Percentiles rank a stretch among this genome's conserved stretches.
phyloP scores from a whole-genome alignment of 2,329 filamentous ascomycete genomes.

The Sclerotinia minor region DNA sequence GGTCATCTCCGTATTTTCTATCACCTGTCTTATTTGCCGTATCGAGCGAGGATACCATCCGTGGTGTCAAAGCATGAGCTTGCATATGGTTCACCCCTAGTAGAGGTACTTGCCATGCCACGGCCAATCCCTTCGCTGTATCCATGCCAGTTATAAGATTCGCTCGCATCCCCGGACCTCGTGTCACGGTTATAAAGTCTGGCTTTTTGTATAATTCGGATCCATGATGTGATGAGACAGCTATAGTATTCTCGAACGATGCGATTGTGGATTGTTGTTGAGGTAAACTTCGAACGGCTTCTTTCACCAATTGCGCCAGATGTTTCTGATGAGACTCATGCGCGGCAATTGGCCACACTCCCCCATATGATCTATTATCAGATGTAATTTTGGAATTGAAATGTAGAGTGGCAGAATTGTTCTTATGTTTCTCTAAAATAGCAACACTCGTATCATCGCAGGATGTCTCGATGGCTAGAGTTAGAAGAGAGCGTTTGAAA shows the following conservation, averaged over 20 bases:
- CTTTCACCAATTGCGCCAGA: conserved; percentile 66
- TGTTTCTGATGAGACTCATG: conserved; percentile 72
- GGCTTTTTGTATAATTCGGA: conserved; percentile 51
- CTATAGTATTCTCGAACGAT: conserved; percentile 31
- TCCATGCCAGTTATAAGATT: conserved; percentile 78
- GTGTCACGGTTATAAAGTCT: conserved; percentile 85
- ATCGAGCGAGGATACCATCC: conserved; percentile 65
- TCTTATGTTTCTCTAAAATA: conserved; percentile 61
- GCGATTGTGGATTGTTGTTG: conserved; percentile 18
- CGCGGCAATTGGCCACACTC: conserved; percentile 77
- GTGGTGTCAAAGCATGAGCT: conserved; percentile 86
- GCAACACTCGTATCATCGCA: conserved; percentile 95
- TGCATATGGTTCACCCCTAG: conserved; percentile 96
- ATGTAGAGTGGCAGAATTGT: conserved; percentile 57
- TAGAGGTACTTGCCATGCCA: conserved; percentile 80
- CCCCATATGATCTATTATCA: conserved; percentile 71
- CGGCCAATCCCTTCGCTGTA: conserved; percentile 81
- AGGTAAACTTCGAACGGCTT: conserved; percentile 58
- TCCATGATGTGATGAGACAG: conserved; percentile 31
- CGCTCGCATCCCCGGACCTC: conserved; percentile 84
- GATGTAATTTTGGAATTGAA: conserved; percentile 83
- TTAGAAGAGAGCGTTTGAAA: conserved; percentile 48
- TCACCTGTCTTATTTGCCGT: neutral
- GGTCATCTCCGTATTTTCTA: conserved; percentile 38
- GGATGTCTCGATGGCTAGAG: conserved; percentile 77